Evolutionary conservation across 108 stramenopile species (phyloP).

Genomic region (Cyclotella choctawhatcheeana): DNA sequence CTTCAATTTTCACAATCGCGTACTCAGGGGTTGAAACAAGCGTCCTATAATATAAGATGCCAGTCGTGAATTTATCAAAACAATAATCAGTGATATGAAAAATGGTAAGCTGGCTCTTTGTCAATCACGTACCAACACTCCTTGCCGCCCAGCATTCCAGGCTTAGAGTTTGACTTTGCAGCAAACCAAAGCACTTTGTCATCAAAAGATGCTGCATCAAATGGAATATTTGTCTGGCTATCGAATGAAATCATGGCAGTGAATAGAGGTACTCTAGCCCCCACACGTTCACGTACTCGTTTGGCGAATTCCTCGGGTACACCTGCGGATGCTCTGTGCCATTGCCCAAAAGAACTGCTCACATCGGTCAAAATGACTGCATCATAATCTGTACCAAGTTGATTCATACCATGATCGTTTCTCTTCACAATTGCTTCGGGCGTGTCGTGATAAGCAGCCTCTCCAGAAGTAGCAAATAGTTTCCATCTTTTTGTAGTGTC

Average conservation of each 20-base stretch:
- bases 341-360: constrained; percentile 50
- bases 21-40: constrained; percentile 65
- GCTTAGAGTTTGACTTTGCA: constrained; percentile 52
- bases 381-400: constrained; percentile 47
- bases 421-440: constrained; percentile 24
- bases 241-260: constrained; percentile 68
- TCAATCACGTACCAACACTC: constrained; percentile 9
- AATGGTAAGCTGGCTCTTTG: no score
- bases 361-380: constrained; percentile 70
- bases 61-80: no score
- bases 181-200: constrained; percentile 64
- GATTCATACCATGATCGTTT: constrained; percentile 3
- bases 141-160: constrained; percentile 30
- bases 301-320: constrained; percentile 54
- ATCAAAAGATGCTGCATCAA: constrained; percentile 53
- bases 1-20: constrained; percentile 53
- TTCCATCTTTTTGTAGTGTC: constrained; percentile 47
- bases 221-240: constrained; percentile 5
- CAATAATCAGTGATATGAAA: no score
- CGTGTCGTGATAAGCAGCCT: constrained; percentile 71
- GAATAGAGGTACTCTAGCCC: constrained; percentile 60
- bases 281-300: constrained; percentile 36
- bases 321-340: constrained; percentile 74
- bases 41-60: constrained; percentile 60
- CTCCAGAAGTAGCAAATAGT: constrained; percentile 47